phyloP scores from a whole-genome alignment of 208 protist genomes.

The Trypanosoma mega region DNA sequence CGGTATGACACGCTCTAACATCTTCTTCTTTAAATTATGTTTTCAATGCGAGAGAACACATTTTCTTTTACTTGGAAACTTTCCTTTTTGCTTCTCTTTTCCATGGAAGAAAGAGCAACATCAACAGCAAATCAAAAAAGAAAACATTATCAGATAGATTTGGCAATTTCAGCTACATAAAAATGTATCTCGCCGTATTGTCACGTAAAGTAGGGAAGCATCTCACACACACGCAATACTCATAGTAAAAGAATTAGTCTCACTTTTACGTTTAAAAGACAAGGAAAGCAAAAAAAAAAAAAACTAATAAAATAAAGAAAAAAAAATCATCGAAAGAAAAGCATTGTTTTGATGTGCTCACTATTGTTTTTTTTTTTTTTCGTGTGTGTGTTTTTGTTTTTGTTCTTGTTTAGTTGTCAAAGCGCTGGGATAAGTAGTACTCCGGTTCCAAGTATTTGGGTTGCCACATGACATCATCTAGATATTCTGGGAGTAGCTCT shows the following conservation, averaged over 20 bases:
- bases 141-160: too few species aligned
- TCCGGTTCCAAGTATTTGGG: slow-evolving; percentile 44
- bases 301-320: not conserved
- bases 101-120: too few species aligned
- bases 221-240: not conserved
- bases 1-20: too few species aligned
- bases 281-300: too few species aligned
- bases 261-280: slow-evolving; percentile 12
- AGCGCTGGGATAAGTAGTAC: slow-evolving; percentile 65
- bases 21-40: too few species aligned
- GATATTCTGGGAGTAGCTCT: slow-evolving; percentile 40
- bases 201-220: slow-evolving; percentile 3
- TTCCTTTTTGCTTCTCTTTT: too few species aligned
- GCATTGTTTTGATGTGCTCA: not conserved
- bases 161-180: slow-evolving; percentile 8
- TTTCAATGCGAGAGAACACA: too few species aligned
- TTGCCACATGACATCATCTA: slow-evolving; percentile 45
- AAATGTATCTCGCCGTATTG: too few species aligned
- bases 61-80: too few species aligned
- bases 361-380: slow-evolving; percentile 10
- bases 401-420: slow-evolving; percentile 28
- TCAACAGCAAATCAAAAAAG: too few species aligned
- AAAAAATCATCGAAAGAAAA: slow-evolving; percentile 8
- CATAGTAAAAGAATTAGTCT: slow-evolving; percentile 3
- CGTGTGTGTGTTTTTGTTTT: not conserved